A percentile compares a stretch with the other conserved stretches of the same genome.
These are phyloP conservation scores for Acidomyces sp. DNA, from an alignment of 495 filamentous ascomycete genomes.

Conservation along the genomic window DNA sequence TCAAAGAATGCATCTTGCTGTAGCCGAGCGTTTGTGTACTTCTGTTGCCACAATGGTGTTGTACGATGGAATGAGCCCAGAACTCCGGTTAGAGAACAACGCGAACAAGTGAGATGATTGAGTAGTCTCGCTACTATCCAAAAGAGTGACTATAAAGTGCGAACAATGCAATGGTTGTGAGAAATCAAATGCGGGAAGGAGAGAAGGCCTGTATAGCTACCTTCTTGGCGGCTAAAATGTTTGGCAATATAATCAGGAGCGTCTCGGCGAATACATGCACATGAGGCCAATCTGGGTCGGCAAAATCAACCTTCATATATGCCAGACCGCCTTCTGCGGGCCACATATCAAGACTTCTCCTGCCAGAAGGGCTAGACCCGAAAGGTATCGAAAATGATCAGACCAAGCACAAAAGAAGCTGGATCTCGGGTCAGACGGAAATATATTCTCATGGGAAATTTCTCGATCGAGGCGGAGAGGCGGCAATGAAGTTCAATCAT, in stretches of 20 bases:
- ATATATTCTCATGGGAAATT: too few relatives aligned
- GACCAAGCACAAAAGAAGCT: too few relatives aligned
- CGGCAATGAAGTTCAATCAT: too few relatives aligned
- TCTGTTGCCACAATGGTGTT: too few relatives aligned
- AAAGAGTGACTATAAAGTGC: not conserved
- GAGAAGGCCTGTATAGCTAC: not conserved
- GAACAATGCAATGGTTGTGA: not conserved
- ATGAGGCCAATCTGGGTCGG: not conserved
- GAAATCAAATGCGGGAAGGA: not conserved
- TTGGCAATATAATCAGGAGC: not conserved
- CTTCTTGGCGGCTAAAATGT: not conserved
- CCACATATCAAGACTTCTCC: too few relatives aligned
- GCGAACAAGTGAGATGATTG: constrained; percentile 5
- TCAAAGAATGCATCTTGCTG: constrained; percentile 36
- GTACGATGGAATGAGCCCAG: constrained; percentile 2
- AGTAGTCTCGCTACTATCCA: constrained; percentile 7
- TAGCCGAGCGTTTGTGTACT: too few relatives aligned
- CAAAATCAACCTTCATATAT: not conserved
- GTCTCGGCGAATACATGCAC: not conserved
- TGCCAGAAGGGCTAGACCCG: too few relatives aligned
- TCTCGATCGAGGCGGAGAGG: too few relatives aligned
- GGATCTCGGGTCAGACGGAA: too few relatives aligned
- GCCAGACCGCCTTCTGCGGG: not conserved
- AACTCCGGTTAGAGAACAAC: constrained; percentile 5
- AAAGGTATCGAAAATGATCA: too few relatives aligned